These are phyloP conservation scores for Petunia hybrid DNA, from an alignment of 305 asterid species.

Conservation along the genomic window DNA sequence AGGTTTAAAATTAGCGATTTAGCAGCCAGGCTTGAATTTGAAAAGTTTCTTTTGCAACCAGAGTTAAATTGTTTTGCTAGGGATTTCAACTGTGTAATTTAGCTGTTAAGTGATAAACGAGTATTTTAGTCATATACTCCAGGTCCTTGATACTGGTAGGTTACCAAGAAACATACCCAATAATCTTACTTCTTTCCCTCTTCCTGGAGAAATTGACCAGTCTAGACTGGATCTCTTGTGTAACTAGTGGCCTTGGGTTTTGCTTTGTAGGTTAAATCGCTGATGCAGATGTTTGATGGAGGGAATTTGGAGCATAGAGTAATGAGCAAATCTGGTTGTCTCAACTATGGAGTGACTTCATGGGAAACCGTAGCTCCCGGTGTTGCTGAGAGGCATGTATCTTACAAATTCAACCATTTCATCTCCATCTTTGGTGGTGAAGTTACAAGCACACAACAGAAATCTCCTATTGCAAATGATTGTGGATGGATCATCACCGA, in stretches of 20 bases:
- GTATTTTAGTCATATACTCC: not conserved
- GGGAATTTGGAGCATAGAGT: constrained; percentile 78
- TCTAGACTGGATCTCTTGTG: not conserved
- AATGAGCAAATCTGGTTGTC: constrained; percentile 81
- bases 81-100: not conserved
- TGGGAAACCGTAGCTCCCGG: constrained; percentile 61
- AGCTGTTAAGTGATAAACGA: not conserved
- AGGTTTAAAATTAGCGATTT: not conserved
- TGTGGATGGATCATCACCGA: constrained; percentile 74
- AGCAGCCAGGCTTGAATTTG: not conserved
- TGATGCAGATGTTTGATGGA: constrained; percentile 81
- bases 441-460: constrained; percentile 77
- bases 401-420: constrained; percentile 71
- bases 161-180: not conserved
- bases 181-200: not conserved
- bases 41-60: not conserved
- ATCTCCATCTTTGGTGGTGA: constrained; percentile 83
- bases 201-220: not conserved
- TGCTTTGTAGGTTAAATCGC: constrained; percentile 56
- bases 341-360: constrained; percentile 61
- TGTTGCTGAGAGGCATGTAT: constrained; percentile 59
- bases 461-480: constrained; percentile 46
- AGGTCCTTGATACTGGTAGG: not conserved
- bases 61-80: not conserved
- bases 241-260: constrained; percentile 6